These are phyloP conservation scores for Penicillium longicatenatum DNA, from an alignment of 495 filamentous ascomycete genomes.

Conservation along the genomic window DNA sequence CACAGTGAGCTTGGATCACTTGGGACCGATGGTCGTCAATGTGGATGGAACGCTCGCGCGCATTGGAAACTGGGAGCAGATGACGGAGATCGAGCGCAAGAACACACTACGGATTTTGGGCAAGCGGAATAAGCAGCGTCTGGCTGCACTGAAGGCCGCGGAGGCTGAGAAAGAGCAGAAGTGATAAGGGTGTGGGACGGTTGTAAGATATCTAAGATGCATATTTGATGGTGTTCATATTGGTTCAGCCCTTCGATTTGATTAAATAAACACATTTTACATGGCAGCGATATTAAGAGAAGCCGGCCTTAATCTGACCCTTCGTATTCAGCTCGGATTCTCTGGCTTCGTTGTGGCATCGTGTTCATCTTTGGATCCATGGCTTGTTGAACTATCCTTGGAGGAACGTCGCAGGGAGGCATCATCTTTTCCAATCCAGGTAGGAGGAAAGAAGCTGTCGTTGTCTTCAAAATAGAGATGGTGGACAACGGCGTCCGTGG, in stretches of 20 bases:
- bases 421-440: constrained; percentile 30
- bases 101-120: constrained; percentile 64
- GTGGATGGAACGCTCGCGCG: constrained; percentile 64
- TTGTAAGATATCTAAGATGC: neutral
- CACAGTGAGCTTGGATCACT: constrained; percentile 54
- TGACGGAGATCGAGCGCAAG: constrained; percentile 62
- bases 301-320: neutral
- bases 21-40: constrained; percentile 71
- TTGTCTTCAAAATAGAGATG: constrained; percentile 47
- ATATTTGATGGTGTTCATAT: neutral
- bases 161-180: constrained; percentile 8
- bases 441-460: constrained; percentile 45
- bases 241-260: neutral
- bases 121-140: constrained; percentile 62
- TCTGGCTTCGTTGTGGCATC: neutral
- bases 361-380: constrained; percentile 2
- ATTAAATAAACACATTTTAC: too few species aligned
- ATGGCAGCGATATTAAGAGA: too few species aligned
- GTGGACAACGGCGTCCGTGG: constrained; percentile 28
- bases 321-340: neutral
- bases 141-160: constrained; percentile 52
- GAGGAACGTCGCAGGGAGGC: constrained; percentile 16
- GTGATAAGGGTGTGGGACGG: neutral
- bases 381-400: constrained; percentile 16
- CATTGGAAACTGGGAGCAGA: constrained; percentile 67